Base-by-base conservation (phyloP, 2,329 filamentous ascomycete species). In the Penicillium fuscoglaucum region DNA sequence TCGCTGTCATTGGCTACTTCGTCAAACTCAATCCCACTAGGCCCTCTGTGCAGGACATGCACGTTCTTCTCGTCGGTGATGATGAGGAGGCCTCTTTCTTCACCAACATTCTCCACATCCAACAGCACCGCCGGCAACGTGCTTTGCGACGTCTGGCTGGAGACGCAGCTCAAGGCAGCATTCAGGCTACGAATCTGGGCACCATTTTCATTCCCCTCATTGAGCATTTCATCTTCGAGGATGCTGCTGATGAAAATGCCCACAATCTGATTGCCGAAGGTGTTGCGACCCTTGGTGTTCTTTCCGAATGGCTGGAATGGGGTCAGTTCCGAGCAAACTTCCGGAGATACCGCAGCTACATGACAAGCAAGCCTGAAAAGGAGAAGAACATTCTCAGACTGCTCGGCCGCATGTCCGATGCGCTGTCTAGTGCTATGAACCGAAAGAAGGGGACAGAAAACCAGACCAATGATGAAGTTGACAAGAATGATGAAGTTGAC, bases 161-260 rank as follows among this genome's bases (percentile, higher is more conserved):
- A 9, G 88, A 89, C 61, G 90, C 90, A 55, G 74, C 80, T 10
- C 82, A 82, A 56, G 82, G 84, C 13, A 81, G 85, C 49, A 79
- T 99, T 59, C 84, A 84, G 61, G 90, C 90, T 68, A 86, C 86
- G 52, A 96, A 96, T 68, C 82, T 96, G 62, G 87, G 88, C 58
- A 88, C 93, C 19, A 90, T 97, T 69, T 91, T 98, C 70, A 85
- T 99, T 41, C 96, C 95, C 0, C 81, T 99, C 21, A 82, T 98
- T 10, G 95, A 99, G 71, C 93, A 97, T 71, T 98, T 97, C 70
- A 88, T 97, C 26, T 93, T 96, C 70, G 89, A 92, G 58, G 86
- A 89, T 59, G 85, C 84, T 5, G 90, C 91, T 48, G 91, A 96
- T 71, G 92, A 87, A 60, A 80, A 78, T 47, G 82, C 91, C 37